phyloP scores from a whole-genome alignment of 495 filamentous ascomycete genomes.

The Podospora fimiseda region DNA sequence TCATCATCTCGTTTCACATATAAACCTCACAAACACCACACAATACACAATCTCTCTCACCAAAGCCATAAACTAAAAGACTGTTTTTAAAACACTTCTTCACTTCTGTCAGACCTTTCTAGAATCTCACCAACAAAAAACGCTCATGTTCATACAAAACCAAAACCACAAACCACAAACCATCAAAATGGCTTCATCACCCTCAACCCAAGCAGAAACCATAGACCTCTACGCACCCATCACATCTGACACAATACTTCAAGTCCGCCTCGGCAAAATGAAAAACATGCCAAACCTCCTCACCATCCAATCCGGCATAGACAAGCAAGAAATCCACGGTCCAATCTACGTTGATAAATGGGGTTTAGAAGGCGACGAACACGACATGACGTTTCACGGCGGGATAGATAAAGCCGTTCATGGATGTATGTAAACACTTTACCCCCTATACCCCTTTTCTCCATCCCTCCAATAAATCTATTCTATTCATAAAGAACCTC shows the following conservation, averaged over 20 bases:
- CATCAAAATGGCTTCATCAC: background rate
- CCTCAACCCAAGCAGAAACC: slow-evolving; percentile 12
- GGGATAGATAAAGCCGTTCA: slow-evolving; percentile 52
- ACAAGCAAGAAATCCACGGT: slow-evolving; percentile 37
- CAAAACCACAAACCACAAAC: background rate
- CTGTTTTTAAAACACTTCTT: no score
- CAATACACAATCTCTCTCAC: no score
- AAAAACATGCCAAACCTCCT: slow-evolving; percentile 39
- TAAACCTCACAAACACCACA: no score
- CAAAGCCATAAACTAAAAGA: no score
- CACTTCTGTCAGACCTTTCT: background rate
- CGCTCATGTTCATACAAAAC: background rate
- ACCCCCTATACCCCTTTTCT: no score
- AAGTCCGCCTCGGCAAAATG: slow-evolving; percentile 50
- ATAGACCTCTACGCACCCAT: slow-evolving; percentile 37
- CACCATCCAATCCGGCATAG: slow-evolving; percentile 43
- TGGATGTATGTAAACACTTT: slow-evolving; percentile 47
- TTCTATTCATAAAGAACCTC: background rate
- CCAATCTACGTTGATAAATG: slow-evolving; percentile 37
- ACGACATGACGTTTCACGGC: slow-evolving; percentile 50
- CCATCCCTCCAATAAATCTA: no score
- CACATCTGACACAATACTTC: slow-evolving; percentile 40
- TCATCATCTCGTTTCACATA: no score
- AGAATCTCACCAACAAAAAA: background rate
- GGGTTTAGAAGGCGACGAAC: slow-evolving; percentile 50